Evolutionary conservation across 257 asterid genomes (phyloP).

Genomic region (Leonotis leonurus): DNA sequence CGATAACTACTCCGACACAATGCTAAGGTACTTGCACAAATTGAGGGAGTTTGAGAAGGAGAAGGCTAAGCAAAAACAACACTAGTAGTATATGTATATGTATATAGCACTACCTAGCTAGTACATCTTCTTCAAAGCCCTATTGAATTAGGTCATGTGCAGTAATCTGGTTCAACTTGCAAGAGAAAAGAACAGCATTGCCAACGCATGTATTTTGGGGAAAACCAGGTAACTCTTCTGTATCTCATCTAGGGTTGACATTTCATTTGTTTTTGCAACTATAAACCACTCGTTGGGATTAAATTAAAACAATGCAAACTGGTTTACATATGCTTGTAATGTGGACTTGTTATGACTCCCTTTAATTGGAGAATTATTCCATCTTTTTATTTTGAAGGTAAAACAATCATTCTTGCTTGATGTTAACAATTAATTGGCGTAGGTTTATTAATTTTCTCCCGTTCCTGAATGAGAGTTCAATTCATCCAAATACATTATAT

Average conservation of each 20-base stretch:
- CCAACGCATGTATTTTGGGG: not conserved
- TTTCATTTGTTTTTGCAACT: not conserved
- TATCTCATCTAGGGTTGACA: not conserved
- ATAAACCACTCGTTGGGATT: not conserved
- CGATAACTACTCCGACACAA: constrained; percentile 40
- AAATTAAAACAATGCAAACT: not conserved
- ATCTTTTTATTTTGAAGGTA: not conserved
- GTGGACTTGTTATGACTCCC: not conserved
- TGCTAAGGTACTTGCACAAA: constrained; percentile 33
- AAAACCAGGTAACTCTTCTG: not conserved
- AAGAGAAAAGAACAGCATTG: not conserved
- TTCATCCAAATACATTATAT: not conserved
- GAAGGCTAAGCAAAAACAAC: constrained; percentile 20
- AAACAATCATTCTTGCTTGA: not conserved
- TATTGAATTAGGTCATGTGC: not conserved
- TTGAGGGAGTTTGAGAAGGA: constrained; percentile 37
- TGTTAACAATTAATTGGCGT: not conserved
- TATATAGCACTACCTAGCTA: no score
- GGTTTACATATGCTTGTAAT: not conserved
- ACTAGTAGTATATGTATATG: no score
- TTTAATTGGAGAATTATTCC: not conserved
- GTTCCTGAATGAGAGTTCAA: not conserved
- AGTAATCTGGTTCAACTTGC: not conserved
- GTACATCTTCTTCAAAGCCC: constrained; percentile 2
- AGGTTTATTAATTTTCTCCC: not conserved